These are phyloP conservation scores for Penicillium sp. DNA, from an alignment of 2,329 filamentous ascomycete species.

Conservation along the genomic window DNA sequence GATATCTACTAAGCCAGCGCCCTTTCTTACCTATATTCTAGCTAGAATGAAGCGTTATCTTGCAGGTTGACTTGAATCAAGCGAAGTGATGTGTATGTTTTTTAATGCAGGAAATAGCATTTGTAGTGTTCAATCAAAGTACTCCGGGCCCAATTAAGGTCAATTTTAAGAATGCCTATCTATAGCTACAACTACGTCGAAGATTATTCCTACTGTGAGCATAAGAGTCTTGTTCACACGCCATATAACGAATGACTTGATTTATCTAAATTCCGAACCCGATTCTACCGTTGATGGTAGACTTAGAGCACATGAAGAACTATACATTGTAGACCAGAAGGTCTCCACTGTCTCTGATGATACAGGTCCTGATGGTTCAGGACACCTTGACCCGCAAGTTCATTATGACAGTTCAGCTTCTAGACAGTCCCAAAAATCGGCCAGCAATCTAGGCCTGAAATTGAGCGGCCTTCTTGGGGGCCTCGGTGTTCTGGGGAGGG, in stretches of 20 bases:
- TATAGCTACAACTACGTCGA: neutral
- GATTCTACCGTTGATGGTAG: neutral
- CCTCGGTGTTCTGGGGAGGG: neutral
- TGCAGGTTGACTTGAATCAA: too few species aligned
- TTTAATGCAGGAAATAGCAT: too few species aligned
- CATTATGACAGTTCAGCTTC: neutral
- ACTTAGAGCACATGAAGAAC: neutral
- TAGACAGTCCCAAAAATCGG: conserved; percentile 3
- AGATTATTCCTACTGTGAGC: neutral
- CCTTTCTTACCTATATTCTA: too few species aligned
- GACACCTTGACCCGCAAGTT: neutral
- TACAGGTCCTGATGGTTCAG: neutral
- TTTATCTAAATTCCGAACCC: neutral
- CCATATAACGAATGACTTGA: neutral
- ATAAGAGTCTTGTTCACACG: neutral
- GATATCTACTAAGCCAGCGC: too few species aligned
- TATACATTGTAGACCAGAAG: neutral
- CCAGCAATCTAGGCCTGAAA: conserved; percentile 1
- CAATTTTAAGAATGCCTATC: too few species aligned
- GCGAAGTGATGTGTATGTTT: too few species aligned
- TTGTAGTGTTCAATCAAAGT: too few species aligned
- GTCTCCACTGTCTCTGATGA: neutral
- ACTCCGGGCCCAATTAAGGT: too few species aligned
- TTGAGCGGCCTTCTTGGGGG: neutral
- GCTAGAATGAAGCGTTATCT: too few species aligned